phyloP scores from a whole-genome alignment of 495 filamentous ascomycete species.

The Xylaria bambusicola region DNA sequence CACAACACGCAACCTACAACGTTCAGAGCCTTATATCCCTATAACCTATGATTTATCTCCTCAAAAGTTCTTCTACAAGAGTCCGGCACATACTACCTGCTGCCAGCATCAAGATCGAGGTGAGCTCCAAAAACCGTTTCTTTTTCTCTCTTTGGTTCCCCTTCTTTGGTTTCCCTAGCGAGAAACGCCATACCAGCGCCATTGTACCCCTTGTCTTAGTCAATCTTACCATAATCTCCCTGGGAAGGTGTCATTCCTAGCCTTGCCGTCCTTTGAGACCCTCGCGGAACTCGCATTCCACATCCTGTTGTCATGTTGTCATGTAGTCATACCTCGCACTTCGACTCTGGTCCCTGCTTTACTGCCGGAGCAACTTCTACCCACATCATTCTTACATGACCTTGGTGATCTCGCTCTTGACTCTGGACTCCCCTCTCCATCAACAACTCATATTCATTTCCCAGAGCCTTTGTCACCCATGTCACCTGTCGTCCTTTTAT shows the following conservation, averaged over 20 bases:
- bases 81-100: not conserved
- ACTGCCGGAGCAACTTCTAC: slow-evolving; percentile 24
- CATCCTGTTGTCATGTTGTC: not conserved
- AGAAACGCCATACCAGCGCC: not conserved
- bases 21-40: not conserved
- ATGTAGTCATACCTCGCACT: not conserved
- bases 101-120: not conserved
- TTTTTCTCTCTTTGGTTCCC: not conserved
- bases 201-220: slow-evolving; percentile 19
- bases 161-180: too few species aligned
- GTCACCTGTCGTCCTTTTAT: not conserved
- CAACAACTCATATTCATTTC: slow-evolving; percentile 1
- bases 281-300: slow-evolving; percentile 24
- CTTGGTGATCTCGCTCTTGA: slow-evolving; percentile 4
- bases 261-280: not conserved
- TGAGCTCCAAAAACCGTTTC: not conserved
- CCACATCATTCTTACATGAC: not conserved
- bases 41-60: not conserved
- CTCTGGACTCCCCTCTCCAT: not conserved
- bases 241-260: slow-evolving; percentile 31
- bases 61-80: too few species aligned
- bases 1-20: not conserved
- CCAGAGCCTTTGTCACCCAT: slow-evolving; percentile 22
- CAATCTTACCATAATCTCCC: slow-evolving; percentile 23
- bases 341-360: slow-evolving; percentile 6